Base-by-base conservation (phyloP, 352 stramenopile genomes). In the Sclerospora graminicola region DNA sequence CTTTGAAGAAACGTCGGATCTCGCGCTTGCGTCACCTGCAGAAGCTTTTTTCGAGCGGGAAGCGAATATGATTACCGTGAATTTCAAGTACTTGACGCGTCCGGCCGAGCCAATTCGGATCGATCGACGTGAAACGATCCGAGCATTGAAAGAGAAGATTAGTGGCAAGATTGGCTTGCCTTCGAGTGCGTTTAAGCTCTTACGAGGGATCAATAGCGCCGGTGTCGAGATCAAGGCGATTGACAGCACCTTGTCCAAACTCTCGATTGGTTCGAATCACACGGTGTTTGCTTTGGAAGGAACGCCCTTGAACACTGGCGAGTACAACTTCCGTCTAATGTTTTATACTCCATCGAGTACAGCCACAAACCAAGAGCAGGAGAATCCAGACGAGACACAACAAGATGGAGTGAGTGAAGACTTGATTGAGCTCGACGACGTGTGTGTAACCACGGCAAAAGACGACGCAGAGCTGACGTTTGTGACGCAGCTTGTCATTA, bases 191-290 rank as follows among this genome's bases (percentile, higher is more conserved):
- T 91, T 91, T 47, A 91, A 91, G 54, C 43, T 91, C 16, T 50
- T 85, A n/a, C 79, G 79, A 15, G 78, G 78, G 1, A 76, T 72
- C 20, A 74, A 82, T 29, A 73, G 62, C 23, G 63, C 73, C 15
- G 69, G 74, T 15, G 73, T 87, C 7, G 79, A 91, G 49, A 84
- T 91, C 41, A 91, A 91, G 57, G 66, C 66, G 1, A 69, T 87
- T 28, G 74, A 91, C 30, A 82, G 66, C 38, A 84, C 76, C 15
- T 51, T 91, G 2, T 82, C 68, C 15, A 87, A 85, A 39, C 44
- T 91, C 1, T 82, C 76, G 14, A 84, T 91, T 11, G 60, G 68
- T 5, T 67, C 77, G 23, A 84, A 84, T 33, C 63, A 79, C 26
- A 76, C 67, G 1, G 56, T 91, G 21, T 89, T 78, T 29, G 66